phyloP scores from a whole-genome alignment of 2,329 filamentous ascomycete genomes.

The Colletotrichum tofieldiae region DNA sequence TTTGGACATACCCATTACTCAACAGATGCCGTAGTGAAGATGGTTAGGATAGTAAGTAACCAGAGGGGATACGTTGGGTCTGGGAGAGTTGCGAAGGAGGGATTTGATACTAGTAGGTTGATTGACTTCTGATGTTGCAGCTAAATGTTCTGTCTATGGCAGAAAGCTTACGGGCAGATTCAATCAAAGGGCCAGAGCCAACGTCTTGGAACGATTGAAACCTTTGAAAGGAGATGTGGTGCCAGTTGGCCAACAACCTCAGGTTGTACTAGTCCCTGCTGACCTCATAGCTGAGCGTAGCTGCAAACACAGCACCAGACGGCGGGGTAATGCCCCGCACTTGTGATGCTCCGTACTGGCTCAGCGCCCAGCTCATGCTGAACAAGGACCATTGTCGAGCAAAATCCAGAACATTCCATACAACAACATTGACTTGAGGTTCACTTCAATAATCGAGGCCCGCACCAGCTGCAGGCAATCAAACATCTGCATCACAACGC shows the following conservation, averaged over 20 bases:
- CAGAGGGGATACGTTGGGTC: too few species aligned
- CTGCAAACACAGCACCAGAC: conserved; percentile 3
- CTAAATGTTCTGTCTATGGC: too few species aligned
- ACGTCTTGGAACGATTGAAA: not conserved
- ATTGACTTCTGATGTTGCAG: too few species aligned
- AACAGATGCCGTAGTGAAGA: too few species aligned
- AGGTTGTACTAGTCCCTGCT: not conserved
- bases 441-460: conserved; percentile 14
- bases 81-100: too few species aligned
- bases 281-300: conserved; percentile 28
- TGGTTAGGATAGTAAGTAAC: too few species aligned
- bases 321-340: conserved; percentile 42
- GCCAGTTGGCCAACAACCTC: not conserved
- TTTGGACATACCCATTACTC: too few species aligned
- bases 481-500: conserved; percentile 28
- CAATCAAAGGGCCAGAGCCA: too few species aligned
- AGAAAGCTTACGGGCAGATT: too few species aligned
- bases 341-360: conserved; percentile 35
- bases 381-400: not conserved
- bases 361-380: conserved; percentile 7
- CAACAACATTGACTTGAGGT: conserved; percentile 7
- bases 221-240: not conserved
- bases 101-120: too few species aligned
- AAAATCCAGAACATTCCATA: conserved; percentile 45
- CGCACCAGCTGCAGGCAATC: conserved; percentile 14